Conservation (phyloP, 2,329 filamentous ascomycete genomes). For the Penicillium sp. region DNA sequence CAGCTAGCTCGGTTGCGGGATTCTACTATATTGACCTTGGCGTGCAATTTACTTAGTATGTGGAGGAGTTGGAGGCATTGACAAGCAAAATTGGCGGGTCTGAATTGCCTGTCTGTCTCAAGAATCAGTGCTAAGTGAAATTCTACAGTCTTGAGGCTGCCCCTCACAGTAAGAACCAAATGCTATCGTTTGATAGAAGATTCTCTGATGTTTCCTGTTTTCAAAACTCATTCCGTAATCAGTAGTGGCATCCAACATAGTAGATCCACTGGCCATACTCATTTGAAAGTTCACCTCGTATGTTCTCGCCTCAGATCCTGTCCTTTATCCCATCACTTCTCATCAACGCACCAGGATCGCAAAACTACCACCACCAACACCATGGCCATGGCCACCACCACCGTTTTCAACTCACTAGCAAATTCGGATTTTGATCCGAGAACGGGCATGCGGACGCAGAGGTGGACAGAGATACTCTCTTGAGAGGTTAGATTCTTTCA, state of each 20-base stretch:
- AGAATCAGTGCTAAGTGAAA: neutral
- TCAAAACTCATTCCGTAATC: neutral
- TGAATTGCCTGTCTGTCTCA: neutral
- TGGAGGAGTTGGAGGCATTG: neutral
- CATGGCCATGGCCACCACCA: no score
- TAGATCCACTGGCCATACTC: neutral
- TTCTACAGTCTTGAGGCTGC: neutral
- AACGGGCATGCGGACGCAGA: no score
- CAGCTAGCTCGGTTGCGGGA: neutral
- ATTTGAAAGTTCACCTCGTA: no score
- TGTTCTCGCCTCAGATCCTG: no score
- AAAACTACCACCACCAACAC: no score
- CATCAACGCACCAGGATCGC: no score
- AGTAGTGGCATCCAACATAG: neutral
- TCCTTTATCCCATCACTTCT: no score
- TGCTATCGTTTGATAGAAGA: neutral
- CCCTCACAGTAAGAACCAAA: neutral
- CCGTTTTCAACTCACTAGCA: no score
- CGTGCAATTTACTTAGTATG: conserved; percentile 3
- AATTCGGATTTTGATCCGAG: no score
- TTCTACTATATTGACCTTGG: conserved; percentile 11
- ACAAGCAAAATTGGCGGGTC: neutral
- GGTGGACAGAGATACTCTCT: no score
- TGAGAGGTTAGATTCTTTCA: no score
- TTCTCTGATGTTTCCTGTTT: neutral